These are phyloP conservation scores for Phlebopus sp. DNA, from an alignment of 1,284 basidiomycete genomes.

Conservation along the genomic window DNA sequence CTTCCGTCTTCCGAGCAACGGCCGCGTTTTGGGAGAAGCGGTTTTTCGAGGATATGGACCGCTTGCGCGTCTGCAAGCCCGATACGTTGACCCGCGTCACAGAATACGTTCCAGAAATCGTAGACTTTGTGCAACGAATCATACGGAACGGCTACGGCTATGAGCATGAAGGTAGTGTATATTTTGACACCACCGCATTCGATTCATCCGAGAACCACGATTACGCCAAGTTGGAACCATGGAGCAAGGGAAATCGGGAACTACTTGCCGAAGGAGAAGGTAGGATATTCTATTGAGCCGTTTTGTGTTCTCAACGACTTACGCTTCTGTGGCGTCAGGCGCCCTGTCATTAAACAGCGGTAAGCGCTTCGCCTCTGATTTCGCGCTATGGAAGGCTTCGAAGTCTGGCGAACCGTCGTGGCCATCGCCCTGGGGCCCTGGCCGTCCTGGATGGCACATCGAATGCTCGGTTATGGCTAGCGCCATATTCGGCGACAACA, in stretches of 20 bases:
- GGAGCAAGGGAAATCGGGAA: conserved; percentile 91
- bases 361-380: conserved; percentile 76
- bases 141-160: conserved; percentile 91
- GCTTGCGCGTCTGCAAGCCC: conserved; percentile 83
- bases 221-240: conserved; percentile 96
- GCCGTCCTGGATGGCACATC: conserved; percentile 99
- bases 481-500: conserved; percentile 85
- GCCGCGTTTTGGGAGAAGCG: conserved; percentile 89
- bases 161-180: conserved; percentile 85
- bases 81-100: conserved; percentile 94
- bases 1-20: conserved; percentile 80
- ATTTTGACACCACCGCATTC: conserved; percentile 92
- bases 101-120: conserved; percentile 96
- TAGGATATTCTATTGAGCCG: conserved; percentile 21
- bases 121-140: conserved; percentile 85
- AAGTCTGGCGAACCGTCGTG: conserved; percentile 98
- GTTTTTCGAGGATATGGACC: conserved; percentile 93
- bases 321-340: conserved; percentile 38
- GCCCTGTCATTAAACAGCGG: conserved; percentile 61
- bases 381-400: conserved; percentile 97
- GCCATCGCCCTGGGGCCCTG: conserved; percentile 94
- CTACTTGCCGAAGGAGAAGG: conserved; percentile 94
- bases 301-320: conserved; percentile 4
- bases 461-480: conserved; percentile 99
- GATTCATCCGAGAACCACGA: conserved; percentile 71